Evolutionary conservation across 352 stramenopile genomes (phyloP).

Genomic region (Pythium phragmiticola): DNA sequence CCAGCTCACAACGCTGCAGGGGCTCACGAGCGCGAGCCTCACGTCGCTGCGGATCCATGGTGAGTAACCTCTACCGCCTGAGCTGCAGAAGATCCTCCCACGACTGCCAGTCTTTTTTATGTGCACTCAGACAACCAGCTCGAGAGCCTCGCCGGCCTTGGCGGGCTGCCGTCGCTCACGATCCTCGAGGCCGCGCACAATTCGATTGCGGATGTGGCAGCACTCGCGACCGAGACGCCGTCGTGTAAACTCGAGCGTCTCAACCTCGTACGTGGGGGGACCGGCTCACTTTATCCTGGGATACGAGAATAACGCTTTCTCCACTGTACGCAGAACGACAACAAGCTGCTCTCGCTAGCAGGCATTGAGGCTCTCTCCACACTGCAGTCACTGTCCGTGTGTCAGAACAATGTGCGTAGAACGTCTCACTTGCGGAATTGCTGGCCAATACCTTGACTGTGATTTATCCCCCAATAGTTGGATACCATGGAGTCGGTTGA

Average conservation of each 20-base stretch:
- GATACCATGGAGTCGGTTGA: slow-evolving; percentile 48
- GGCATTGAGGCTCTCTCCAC: slow-evolving; percentile 50
- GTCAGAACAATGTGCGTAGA: slow-evolving; percentile 58
- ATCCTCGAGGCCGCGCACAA: slow-evolving; percentile 62
- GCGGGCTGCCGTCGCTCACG: slow-evolving; percentile 42
- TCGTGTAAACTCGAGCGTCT: slow-evolving; percentile 47
- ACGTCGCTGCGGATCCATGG: slow-evolving; percentile 64
- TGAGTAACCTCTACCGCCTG: slow-evolving; percentile 9
- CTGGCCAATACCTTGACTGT: background rate
- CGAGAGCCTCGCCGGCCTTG: slow-evolving; percentile 46
- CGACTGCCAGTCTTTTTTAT: background rate
- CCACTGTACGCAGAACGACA: slow-evolving; percentile 48
- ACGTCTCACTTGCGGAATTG: background rate
- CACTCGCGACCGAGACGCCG: slow-evolving; percentile 33
- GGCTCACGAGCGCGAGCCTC: slow-evolving; percentile 46
- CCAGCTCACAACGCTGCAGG: slow-evolving; percentile 56
- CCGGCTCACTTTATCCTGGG: too few species aligned
- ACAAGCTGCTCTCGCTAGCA: slow-evolving; percentile 54
- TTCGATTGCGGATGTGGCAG: slow-evolving; percentile 42
- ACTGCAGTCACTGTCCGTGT: slow-evolving; percentile 45
- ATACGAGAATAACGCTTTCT: too few species aligned
- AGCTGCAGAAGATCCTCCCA: too few species aligned
- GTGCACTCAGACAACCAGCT: slow-evolving; percentile 39
- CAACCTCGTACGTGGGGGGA: slow-evolving; percentile 40
- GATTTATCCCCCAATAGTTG: slow-evolving; percentile 32